These are phyloP conservation scores for Penicillium robsamsonii DNA, from an alignment of 495 filamentous ascomycete genomes.

Conservation along the genomic window DNA sequence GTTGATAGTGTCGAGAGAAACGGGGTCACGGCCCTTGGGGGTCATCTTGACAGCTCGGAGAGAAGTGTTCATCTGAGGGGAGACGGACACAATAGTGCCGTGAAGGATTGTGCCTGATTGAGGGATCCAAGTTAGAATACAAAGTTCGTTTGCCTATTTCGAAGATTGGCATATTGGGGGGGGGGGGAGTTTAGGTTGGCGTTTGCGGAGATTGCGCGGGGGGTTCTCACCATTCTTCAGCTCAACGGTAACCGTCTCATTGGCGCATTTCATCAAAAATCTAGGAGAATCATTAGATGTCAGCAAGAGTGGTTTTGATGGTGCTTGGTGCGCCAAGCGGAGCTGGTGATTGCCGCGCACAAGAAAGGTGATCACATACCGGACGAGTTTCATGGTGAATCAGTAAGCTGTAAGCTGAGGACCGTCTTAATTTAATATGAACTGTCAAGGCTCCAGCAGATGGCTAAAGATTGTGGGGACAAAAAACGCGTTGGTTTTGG, in stretches of 20 bases:
- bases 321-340: constrained; percentile 14
- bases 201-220: neutral
- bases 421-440: neutral
- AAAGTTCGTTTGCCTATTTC: constrained; percentile 12
- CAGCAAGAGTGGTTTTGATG: constrained; percentile 11
- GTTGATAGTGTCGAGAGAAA: constrained; percentile 92
- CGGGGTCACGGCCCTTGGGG: constrained; percentile 75
- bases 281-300: constrained; percentile 46
- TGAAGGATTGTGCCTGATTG: constrained; percentile 81
- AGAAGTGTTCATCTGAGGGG: constrained; percentile 94
- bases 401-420: constrained; percentile 2
- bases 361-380: constrained; percentile 57
- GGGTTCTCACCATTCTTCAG: constrained; percentile 83
- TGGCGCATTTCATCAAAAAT: constrained; percentile 97
- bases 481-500: constrained; percentile 5
- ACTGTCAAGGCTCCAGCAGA: constrained; percentile 9
- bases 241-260: constrained; percentile 96
- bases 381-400: constrained; percentile 92
- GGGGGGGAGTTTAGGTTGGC: neutral
- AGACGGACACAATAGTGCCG: constrained; percentile 92
- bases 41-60: constrained; percentile 96
- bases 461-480: constrained; percentile 7
- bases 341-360: constrained; percentile 6
- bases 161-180: neutral
- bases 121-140: neutral